Evolutionary conservation across 139 green algal species (phyloP).

Genomic region (Haematococcus sp.): DNA sequence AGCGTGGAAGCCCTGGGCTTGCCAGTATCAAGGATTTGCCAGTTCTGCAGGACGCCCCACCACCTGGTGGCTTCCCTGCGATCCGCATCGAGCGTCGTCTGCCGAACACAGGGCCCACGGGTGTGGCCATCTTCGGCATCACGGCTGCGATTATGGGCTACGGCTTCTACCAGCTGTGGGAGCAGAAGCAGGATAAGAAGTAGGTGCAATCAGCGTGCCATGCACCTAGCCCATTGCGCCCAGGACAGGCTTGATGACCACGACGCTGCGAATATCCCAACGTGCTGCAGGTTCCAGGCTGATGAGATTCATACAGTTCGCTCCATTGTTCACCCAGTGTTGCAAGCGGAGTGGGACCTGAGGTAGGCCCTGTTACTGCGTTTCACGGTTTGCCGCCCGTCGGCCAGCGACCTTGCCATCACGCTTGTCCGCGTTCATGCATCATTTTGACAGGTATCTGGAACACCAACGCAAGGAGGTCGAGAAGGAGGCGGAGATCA

Average conservation of each 20-base stretch:
- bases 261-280: neutral
- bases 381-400: too few species aligned
- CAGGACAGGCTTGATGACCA: neutral
- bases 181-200: constrained; percentile 23
- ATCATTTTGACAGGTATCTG: constrained; percentile 47
- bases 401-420: neutral
- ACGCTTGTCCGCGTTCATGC: neutral
- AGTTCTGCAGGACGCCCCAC: constrained; percentile 83
- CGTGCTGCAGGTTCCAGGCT: constrained; percentile 29
- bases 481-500: constrained; percentile 61
- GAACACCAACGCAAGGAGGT: constrained; percentile 35
- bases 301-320: constrained; percentile 37
- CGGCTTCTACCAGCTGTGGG: constrained; percentile 73
- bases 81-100: constrained; percentile 84
- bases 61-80: constrained; percentile 85
- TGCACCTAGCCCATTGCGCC: too few species aligned
- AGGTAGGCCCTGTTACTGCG: constrained; percentile 20
- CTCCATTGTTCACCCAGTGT: constrained; percentile 42
- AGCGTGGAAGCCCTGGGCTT: constrained; percentile 70
- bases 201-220: constrained; percentile 2
- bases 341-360: constrained; percentile 59
- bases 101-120: constrained; percentile 82
- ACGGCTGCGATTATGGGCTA: constrained; percentile 77
- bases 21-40: constrained; percentile 91
- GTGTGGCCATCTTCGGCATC: constrained; percentile 83